Percentiles rank a stretch among this genome's conserved stretches.
phyloP scores from a whole-genome alignment of 495 filamentous ascomycete genomes.

The Amphirosellinia nigrospora region DNA sequence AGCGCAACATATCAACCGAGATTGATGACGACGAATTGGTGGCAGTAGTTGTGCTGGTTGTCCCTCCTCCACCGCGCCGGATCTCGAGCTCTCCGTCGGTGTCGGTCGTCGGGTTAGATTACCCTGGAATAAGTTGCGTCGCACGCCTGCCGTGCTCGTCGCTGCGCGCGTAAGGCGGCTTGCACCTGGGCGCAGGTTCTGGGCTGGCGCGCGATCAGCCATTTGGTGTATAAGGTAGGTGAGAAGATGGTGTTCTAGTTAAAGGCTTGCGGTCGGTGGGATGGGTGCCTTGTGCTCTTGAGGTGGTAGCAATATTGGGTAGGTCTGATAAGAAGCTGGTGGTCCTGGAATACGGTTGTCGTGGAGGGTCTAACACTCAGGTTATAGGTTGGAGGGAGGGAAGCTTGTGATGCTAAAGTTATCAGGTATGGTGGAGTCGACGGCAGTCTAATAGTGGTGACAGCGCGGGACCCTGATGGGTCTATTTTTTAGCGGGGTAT shows the following conservation, averaged over 20 bases:
- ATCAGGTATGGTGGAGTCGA: background rate
- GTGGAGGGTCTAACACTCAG: background rate
- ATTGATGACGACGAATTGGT: conserved; percentile 13
- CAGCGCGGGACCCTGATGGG: background rate
- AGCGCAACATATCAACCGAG: conserved; percentile 40
- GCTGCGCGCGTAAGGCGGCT: conserved; percentile 33
- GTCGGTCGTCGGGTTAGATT: conserved; percentile 72
- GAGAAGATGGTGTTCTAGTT: background rate
- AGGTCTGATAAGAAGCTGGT: background rate
- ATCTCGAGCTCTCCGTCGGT: conserved; percentile 31
- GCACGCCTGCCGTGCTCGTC: conserved; percentile 46
- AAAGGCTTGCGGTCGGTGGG: background rate
- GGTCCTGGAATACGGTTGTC: background rate
- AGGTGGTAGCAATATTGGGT: background rate
- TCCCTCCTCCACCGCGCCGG: background rate
- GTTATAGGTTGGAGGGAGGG: conserved; percentile 5
- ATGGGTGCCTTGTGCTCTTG: background rate
- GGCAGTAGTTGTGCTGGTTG: background rate
- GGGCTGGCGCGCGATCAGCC: conserved; percentile 37
- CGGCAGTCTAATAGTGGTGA: background rate
- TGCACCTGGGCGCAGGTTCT: conserved; percentile 29
- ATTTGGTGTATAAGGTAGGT: conserved; percentile 26
- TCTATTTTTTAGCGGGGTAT: background rate
- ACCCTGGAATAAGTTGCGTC: conserved; percentile 77
- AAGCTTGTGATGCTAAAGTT: conserved; percentile 18